Conservation (phyloP, 495 filamentous ascomycete species). For the Monascus purpureus region DNA sequence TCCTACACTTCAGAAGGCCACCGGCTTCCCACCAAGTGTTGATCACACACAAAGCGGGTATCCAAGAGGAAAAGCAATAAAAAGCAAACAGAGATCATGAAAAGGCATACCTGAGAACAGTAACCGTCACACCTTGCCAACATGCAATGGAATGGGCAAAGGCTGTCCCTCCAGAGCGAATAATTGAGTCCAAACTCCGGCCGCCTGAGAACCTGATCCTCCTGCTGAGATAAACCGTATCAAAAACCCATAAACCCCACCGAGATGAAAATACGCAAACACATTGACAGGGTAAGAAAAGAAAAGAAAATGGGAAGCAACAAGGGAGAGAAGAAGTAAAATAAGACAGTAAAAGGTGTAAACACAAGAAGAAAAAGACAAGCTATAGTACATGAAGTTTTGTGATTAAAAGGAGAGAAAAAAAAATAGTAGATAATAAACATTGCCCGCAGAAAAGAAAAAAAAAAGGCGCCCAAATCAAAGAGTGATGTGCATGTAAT, state of each 20-base stretch:
- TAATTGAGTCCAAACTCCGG: background rate
- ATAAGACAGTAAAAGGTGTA: slow-evolving; percentile 12
- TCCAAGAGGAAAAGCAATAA: slow-evolving; percentile 16
- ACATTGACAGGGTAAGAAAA: slow-evolving; percentile 4
- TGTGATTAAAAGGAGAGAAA: slow-evolving; percentile 8
- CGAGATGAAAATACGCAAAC: background rate
- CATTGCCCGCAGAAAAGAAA: slow-evolving; percentile 5
- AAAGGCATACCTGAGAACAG: slow-evolving; percentile 5
- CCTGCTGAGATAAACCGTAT: slow-evolving; percentile 6
- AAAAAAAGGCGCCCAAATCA: slow-evolving; percentile 13
- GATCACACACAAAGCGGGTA: slow-evolving; percentile 16
- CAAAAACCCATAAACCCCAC: background rate
- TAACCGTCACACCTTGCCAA: slow-evolving; percentile 9
- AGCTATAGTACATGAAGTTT: slow-evolving; percentile 1
- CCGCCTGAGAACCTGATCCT: background rate
- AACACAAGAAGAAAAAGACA: slow-evolving; percentile 5
- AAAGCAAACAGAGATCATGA: slow-evolving; percentile 3
- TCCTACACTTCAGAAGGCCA: slow-evolving; percentile 21
- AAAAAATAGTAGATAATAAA: slow-evolving; percentile 6
- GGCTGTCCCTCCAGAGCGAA: slow-evolving; percentile 1
- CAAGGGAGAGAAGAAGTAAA: slow-evolving; percentile 5
- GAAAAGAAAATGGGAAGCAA: slow-evolving; percentile 3
- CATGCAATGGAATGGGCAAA: slow-evolving; percentile 10
- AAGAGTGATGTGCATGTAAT: slow-evolving; percentile 57
- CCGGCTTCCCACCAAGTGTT: slow-evolving; percentile 8